Evolutionary conservation across 1,284 basidiomycete genomes (phyloP), one percentile per base, ranked within the genome.

Genomic region (Ustilago tritici): DNA sequence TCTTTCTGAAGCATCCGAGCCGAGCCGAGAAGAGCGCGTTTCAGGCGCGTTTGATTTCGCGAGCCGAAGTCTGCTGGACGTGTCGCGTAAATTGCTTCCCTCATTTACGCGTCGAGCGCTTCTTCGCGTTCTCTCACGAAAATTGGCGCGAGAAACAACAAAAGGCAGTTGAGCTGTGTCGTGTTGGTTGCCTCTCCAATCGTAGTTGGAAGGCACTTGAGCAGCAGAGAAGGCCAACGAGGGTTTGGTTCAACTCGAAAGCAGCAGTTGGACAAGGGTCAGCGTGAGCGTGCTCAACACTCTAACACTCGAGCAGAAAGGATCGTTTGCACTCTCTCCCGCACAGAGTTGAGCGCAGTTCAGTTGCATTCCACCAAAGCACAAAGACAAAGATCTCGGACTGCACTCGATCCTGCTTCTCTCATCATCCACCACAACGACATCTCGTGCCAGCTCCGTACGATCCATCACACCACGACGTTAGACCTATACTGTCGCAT

Each of bases 61-160:
- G 46, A 17, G 11, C 32, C 14, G 15, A 9, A 17, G 15, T 28
- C 0, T 11, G 41, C 17, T 17, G 19, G 69, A 61, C 70, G 70
- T 73, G 70, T 67, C 70, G 70, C 70, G 70, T 73, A 64, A 73
- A 67, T 57, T 63, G 56, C 60, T 41, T 31, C 40, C 3, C 19
- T 36, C 57, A 67, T 73, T 67, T 64, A 73, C 70, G 70, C 70
- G 70, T 73, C 57, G 55, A 64, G 40, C 70, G 64, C 23, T n/a
- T 41, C 56, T 50, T 49, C 46, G 41, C 47, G 34, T 50, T 40
- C 50, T 40, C 50, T 41, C 23, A 10, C 35, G 47, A 63, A 52
- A 56, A 28, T 23, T 11, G 54, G 40, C 47, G 36, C 11, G 35
- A 52, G 19, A 38, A 64, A 61, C 53, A 59, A 47, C 19, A 47